Conservation (phyloP, 2,329 filamentous ascomycete genomes). For the Scedosporium dehoogii region DNA sequence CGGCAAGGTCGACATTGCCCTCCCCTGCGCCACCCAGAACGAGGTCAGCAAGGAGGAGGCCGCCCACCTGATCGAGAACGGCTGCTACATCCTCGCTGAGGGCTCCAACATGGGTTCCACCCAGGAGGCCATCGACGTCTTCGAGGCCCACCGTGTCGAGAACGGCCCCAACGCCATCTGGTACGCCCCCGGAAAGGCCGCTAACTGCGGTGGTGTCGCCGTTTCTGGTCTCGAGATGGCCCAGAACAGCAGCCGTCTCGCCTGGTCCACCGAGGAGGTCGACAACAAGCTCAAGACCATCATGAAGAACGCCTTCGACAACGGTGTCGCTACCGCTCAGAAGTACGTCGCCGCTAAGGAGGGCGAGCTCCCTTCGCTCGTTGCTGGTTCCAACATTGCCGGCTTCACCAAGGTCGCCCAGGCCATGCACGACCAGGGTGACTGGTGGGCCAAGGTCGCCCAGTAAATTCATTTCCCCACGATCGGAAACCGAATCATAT, state of each 20-base stretch:
- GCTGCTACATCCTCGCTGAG: constrained; percentile 82
- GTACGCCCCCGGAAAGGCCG: constrained; percentile 95
- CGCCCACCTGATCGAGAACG: constrained; percentile 64
- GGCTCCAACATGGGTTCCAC: constrained; percentile 99
- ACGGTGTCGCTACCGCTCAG: constrained; percentile 80
- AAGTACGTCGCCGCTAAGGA: constrained; percentile 72
- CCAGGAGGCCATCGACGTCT: constrained; percentile 85
- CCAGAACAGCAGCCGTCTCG: constrained; percentile 83
- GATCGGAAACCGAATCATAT: not conserved
- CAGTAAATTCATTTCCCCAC: not conserved
- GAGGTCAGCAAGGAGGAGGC: constrained; percentile 92
- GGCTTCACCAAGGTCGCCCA: constrained; percentile 93
- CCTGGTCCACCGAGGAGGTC: constrained; percentile 83
- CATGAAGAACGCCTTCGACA: constrained; percentile 90
- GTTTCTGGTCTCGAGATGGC: constrained; percentile 98
- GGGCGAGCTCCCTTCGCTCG: constrained; percentile 78
- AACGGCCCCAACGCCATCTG: constrained; percentile 66
- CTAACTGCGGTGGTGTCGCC: constrained; percentile 94
- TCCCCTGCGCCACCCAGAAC: constrained; percentile 94
- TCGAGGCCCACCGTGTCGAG: constrained; percentile 67
- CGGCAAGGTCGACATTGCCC: constrained; percentile 79
- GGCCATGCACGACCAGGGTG: constrained; percentile 93
- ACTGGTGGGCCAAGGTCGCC: constrained; percentile 53
- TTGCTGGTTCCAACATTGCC: constrained; percentile 93
- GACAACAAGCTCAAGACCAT: constrained; percentile 84